Conservation (phyloP, 495 filamentous ascomycete species). For the Daldinia concentrica region DNA sequence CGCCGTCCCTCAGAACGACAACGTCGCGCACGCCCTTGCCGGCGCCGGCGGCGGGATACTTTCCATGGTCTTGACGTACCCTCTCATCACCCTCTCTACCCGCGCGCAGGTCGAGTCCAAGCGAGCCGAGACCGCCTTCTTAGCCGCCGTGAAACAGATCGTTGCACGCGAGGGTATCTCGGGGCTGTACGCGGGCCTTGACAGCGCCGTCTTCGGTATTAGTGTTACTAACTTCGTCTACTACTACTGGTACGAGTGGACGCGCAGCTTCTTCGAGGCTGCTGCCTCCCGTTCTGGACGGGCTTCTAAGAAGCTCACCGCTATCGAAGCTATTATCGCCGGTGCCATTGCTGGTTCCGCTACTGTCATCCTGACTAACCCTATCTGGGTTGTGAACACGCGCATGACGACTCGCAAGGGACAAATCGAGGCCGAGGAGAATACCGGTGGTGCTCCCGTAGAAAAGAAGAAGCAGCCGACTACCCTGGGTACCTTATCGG, state of each 20-base stretch:
- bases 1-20: slow-evolving; percentile 77
- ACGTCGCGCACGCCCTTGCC: slow-evolving; percentile 87
- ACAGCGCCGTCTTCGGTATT: slow-evolving; percentile 95
- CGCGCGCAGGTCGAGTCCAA: slow-evolving; percentile 97
- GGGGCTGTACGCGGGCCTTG: slow-evolving; percentile 88
- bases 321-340: slow-evolving; percentile 89
- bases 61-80: slow-evolving; percentile 97
- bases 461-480: slow-evolving; percentile 57
- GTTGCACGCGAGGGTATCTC: slow-evolving; percentile 87
- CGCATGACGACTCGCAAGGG: slow-evolving; percentile 89
- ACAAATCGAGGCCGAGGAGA: slow-evolving; percentile 58
- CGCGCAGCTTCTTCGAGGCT: slow-evolving; percentile 85
- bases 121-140: slow-evolving; percentile 81
- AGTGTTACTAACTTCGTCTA: slow-evolving; percentile 99
- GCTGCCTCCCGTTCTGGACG: slow-evolving; percentile 80
- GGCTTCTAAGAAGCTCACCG: slow-evolving; percentile 82
- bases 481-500: slow-evolving; percentile 80
- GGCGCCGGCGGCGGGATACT: slow-evolving; percentile 91
- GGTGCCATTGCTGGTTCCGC: slow-evolving; percentile 94
- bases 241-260: slow-evolving; percentile 99
- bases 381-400: slow-evolving; percentile 99
- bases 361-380: slow-evolving; percentile 94
- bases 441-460: slow-evolving; percentile 41
- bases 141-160: slow-evolving; percentile 84
- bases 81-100: slow-evolving; percentile 96